Evolutionary conservation across 2,329 filamentous ascomycete species (phyloP), one percentile per base, ranked within the genome.

Genomic region (Fusarium hainanense): DNA sequence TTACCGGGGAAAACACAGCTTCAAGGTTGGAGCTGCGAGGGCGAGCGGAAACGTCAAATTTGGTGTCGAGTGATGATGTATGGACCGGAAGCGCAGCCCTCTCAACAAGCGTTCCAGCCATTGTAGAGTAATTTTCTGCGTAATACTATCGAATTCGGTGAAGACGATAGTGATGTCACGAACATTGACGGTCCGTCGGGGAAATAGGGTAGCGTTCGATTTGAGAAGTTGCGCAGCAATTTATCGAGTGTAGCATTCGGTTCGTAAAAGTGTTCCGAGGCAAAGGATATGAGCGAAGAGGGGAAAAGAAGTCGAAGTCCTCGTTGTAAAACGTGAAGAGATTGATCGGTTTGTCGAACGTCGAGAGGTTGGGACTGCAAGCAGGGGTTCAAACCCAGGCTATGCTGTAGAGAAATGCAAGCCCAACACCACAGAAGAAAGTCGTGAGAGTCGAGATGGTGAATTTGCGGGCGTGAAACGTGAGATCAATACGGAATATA

Each of bases 1-100:
- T 97, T 69, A 98, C 93, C 7, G 94, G 93, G 30, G 93, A 96
- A 76, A 93, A 90, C 18, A 90, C 85, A 21, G 90, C 85, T 70
- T 92, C 89, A 44, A 91, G 77, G 27, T 78, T 74, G 25, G 75
- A 72, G 58, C 72, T 79, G 21, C 71, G 71, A 28, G 75, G 69
- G 44, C 73, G 69, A 21, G 71, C 30, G 27, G 69, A 54, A 48
- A 61, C 34, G n/a, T 71, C 57, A 37, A 66, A 49, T 7, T 72
- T 71, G 44, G 60, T 63, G 34, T 64, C 48, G 23, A 61, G 49
- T 28, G 71, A 58, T 42, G 56, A 54, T 49, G 58, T 49, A 41
- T 67, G 60, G 40, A 61, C 20, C 40, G 58, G 64, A 23, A 66
- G 62, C 43, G 50, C 49, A 27, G 55, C 46, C 54, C 68, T 66